Evolutionary conservation across 2,329 filamentous ascomycete species (phyloP), one percentile per base, ranked within the genome.

Genomic region (Colletotrichum nymphaeae): DNA sequence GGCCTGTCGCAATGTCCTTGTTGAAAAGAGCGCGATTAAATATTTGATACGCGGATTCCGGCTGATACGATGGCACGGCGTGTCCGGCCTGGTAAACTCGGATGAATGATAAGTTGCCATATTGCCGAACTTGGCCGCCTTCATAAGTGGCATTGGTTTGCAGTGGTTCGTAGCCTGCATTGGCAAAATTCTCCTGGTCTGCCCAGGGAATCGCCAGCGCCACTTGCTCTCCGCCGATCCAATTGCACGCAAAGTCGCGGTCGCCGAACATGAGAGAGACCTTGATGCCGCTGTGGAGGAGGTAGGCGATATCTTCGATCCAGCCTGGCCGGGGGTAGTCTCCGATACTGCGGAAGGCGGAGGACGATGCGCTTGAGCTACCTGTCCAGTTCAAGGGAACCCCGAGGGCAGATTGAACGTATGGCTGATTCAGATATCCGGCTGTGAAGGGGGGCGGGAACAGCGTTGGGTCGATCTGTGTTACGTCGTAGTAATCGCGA

Each of bases 101-200:
- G 24, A 88, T 85, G 78, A 90, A 92, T 2, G 86, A 88, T 71
- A 91, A 85, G 75, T 94, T 94, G 1, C 91, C 92, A 75, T 88
- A 91, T 78, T 94, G 92, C 3, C 92, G 86, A 0, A 93, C 92
- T 73, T 89, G 87, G 7, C 93, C 93, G 26, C 86, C 90, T 78
- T 88, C 88, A 81, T 90, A 90, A 3, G 86, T 84, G 11, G 83
- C 84, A 75, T 91, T 90, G 7, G 91, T 88, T 16, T 88, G 81
- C 55, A 94, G 87, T 2, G 90, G 88, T 0, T 88, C 86, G 78
- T 94, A 94, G 0, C 91, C 92, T 0, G 92, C 89, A 0, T 82
- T 78, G 9, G 71, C 69, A 32, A 75, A 75, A 22, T 52, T 28
- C 28, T 63, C 32, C 8, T 82, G 78, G 2, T 19, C 22, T 1